A percentile compares a stretch with the other conserved stretches of the same genome.
Conservation (phyloP, 306 rosid species). For the Cajanus cajan region DNA sequence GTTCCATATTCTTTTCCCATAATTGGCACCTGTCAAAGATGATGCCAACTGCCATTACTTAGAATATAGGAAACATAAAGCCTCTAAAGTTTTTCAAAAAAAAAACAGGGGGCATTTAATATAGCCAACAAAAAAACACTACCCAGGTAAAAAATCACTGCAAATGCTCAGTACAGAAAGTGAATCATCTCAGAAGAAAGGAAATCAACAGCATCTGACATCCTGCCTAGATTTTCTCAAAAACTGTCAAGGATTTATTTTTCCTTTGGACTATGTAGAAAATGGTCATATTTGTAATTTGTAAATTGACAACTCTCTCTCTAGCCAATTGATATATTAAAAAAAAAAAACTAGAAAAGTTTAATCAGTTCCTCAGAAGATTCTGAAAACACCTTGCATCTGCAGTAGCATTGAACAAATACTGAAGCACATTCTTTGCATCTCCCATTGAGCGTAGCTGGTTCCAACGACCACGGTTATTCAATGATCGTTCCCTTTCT, state of each 20-base stretch:
- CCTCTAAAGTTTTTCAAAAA: neutral
- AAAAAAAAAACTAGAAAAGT: constrained; percentile 14
- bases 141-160: constrained; percentile 4
- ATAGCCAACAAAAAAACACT: neutral
- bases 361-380: constrained; percentile 27
- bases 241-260: neutral
- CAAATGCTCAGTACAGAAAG: neutral
- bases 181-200: neutral
- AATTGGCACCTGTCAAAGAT: constrained; percentile 60
- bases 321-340: constrained; percentile 3
- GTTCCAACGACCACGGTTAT: constrained; percentile 74
- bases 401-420: constrained; percentile 57
- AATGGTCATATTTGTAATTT: neutral
- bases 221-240: constrained; percentile 4
- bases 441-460: constrained; percentile 82
- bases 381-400: constrained; percentile 63
- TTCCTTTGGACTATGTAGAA: constrained; percentile 7
- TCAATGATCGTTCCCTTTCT: constrained; percentile 59
- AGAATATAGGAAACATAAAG: constrained; percentile 26
- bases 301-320: neutral
- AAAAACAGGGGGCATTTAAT: neutral
- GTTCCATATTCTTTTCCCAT: constrained; percentile 73
- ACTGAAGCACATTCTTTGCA: constrained; percentile 68
- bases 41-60: constrained; percentile 17
- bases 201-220: neutral